A percentile compares a stretch with the other conserved stretches of the same genome.
phyloP scores from a whole-genome alignment of 176 grass and related monocot species.

The Carex pumila region DNA sequence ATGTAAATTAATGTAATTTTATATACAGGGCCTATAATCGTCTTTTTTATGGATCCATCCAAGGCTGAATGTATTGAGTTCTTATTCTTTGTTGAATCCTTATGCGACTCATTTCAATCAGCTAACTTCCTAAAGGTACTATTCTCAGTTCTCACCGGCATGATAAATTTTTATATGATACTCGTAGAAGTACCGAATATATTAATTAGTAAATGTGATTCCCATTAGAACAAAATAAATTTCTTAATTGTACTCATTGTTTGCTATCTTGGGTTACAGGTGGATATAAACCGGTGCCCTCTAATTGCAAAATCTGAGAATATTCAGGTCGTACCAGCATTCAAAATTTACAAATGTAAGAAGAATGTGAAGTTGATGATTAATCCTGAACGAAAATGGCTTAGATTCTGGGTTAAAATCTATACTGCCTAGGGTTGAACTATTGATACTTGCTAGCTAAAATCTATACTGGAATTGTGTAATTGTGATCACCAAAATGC shows the following conservation, averaged over 20 bases:
- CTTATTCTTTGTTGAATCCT: slow-evolving; percentile 34
- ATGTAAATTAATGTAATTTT: too few species aligned
- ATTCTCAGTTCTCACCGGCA: background rate
- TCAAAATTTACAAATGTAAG: slow-evolving; percentile 71
- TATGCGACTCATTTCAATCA: slow-evolving; percentile 43
- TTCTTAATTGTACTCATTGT: background rate
- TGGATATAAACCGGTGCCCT: slow-evolving; percentile 43
- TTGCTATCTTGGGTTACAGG: slow-evolving; percentile 18
- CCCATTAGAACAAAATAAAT: too few species aligned
- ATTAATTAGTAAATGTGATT: too few species aligned
- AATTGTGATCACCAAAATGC: background rate
- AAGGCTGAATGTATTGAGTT: slow-evolving; percentile 45
- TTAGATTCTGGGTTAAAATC: slow-evolving; percentile 54
- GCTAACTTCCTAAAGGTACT: slow-evolving; percentile 69
- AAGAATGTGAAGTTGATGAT: slow-evolving; percentile 63
- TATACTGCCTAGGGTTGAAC: slow-evolving; percentile 28
- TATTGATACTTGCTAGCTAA: too few species aligned
- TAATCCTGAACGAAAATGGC: slow-evolving; percentile 34
- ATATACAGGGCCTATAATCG: too few species aligned
- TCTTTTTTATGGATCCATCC: slow-evolving; percentile 54
- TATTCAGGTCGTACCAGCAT: slow-evolving; percentile 40
- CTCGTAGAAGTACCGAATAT: too few species aligned
- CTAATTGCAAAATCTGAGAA: slow-evolving; percentile 48
- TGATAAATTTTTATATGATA: too few species aligned
- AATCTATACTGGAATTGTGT: too few species aligned